A percentile compares a stretch with the other conserved stretches of the same genome.
These are phyloP conservation scores for Salvia sclarea DNA, from an alignment of 305 asterid genomes.

Conservation along the genomic window DNA sequence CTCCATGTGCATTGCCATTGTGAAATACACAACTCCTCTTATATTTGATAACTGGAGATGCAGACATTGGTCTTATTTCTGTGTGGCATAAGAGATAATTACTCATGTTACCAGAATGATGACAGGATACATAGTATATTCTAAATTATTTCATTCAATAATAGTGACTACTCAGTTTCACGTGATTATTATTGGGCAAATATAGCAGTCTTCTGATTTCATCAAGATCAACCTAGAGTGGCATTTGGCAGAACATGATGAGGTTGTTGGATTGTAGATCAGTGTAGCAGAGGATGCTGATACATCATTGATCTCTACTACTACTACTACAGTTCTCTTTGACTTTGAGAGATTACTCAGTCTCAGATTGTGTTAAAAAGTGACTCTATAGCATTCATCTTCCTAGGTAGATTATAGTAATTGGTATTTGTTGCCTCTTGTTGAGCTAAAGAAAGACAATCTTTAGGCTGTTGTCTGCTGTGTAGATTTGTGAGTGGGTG, in stretches of 20 bases:
- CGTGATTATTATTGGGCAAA: not conserved
- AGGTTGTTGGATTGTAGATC: not conserved
- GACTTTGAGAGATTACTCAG: not conserved
- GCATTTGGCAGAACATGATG: not conserved
- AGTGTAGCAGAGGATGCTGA: not conserved
- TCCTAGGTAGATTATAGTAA: not conserved
- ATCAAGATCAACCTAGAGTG: not conserved
- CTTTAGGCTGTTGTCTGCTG: not conserved
- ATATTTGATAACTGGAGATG: not conserved
- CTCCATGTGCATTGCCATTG: too few species aligned
- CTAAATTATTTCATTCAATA: conserved; percentile 8
- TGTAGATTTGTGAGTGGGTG: not conserved
- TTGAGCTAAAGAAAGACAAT: not conserved
- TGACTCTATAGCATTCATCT: not conserved
- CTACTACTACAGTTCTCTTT: not conserved
- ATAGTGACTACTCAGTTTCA: not conserved
- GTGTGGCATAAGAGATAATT: not conserved
- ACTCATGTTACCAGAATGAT: conserved; percentile 17
- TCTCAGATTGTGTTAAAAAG: not conserved
- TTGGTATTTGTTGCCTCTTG: not conserved
- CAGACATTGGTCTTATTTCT: not conserved
- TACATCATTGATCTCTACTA: too few species aligned
- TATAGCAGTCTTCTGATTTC: not conserved
- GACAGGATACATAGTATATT: not conserved
- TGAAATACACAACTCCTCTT: not conserved